Evolutionary conservation across 805 yeast genomes (phyloP), one percentile per base, ranked within the genome.

Genomic region (Kuraishia hungarica): DNA sequence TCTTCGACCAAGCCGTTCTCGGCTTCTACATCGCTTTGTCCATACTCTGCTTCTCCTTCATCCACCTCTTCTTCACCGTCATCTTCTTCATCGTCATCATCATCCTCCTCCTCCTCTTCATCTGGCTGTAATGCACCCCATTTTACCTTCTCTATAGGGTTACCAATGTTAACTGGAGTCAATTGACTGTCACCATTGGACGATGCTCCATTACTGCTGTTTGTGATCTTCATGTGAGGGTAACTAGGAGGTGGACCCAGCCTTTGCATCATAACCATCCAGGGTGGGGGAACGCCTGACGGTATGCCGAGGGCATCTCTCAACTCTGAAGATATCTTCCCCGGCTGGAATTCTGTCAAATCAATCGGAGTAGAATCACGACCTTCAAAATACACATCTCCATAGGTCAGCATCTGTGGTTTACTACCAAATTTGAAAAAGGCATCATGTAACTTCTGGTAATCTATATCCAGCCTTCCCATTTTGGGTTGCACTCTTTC

Each of bases 401-500:
- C 98, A 69, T 75, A 85, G 1, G 73, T 76, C 22, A 81, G 76
- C 52, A 93, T 61, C 49, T 76, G 73, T 0, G 97, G 97, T 61
- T 83, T 85, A 0, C 84, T 75, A 63, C 93, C 97, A 62, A 79
- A 72, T 64, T 85, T 86, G 77, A 90, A 92, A 64, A 93, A 92
- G 0, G 97, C 96, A 66, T 89, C 88, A 64, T 89, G 84, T 21
- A 93, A 69, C 59, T 83, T 87, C 58, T 81, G 85, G 65, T 87
- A 92, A 68, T 93, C 97, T 23, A 94, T 79, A 66, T 93, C 98
- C 22, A 93, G 67, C 53, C 83, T 76, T 1, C 96, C 96, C 83
- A 90, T 75, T 65, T 89, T 89, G 0, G 97, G 97, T 67, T 89
- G 97, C 0, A 91, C 96, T 53, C 87, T 76, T 55, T 88, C 93